Base-by-base conservation (phyloP, 441 rosid genomes). In the Daphne laureola region DNA sequence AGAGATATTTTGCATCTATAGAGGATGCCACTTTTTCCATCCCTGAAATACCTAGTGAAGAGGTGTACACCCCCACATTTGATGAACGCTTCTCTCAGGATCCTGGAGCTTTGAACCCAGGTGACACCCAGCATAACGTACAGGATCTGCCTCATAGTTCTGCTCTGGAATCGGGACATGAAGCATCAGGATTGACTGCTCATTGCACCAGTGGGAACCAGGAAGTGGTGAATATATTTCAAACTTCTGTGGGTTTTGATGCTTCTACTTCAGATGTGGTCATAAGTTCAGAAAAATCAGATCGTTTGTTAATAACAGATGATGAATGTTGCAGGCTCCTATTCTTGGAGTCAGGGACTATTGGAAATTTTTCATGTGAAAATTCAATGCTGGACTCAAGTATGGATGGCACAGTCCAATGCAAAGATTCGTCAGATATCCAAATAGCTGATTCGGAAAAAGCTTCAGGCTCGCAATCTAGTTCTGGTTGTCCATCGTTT, bases 241-340 rank as follows among this genome's bases (percentile, higher is more conserved):
- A 75, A 77, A 60, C 64, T 58, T 73, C 82, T 25, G 55, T 61
- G 68, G 78, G 67, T 61, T 64, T 62, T 17, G 65, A 55, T 57
- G 72, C 64, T 70, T 67, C 78, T 71, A 54, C 79, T 67, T 62
- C 81, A 41, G 67, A 73, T 65, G 60, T 64, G 56, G 71, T 59
- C 43, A 55, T 60, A 26, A 61, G 67, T 55, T 61, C 75, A 49
- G 64, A 63, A 35, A 77, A 71, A 64, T 68, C 73, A 61, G 86
- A 80, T 53, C 74, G 77, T 26, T 64, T 80, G 54, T 68, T 85
- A 73, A 76, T 83, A 68, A 70, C 95, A 16, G 95, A 94, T 66
- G 96, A 84, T 65, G 97, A 87, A 72, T 87, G 93, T 64, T 90
- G 96, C 68, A 78, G 77, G 78, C 74, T 76, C 66, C 77, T 90